Conservation (phyloP, 2,329 filamentous ascomycete species). For the Cladophialophora exuberans region DNA sequence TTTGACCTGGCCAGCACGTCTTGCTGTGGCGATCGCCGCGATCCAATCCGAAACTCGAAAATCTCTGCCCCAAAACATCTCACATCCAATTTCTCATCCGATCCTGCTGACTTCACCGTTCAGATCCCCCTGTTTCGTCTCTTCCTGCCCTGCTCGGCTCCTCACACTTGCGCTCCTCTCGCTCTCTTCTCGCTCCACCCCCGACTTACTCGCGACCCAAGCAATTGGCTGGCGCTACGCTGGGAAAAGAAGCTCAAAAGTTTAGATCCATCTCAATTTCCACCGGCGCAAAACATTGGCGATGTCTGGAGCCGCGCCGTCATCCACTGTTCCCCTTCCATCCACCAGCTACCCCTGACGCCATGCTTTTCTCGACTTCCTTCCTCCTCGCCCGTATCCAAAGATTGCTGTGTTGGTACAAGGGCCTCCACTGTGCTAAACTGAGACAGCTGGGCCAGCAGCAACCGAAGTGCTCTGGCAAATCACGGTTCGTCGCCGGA, state of each 20-base stretch:
- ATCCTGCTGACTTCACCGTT: conserved; percentile 8
- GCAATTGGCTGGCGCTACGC: conserved; percentile 10
- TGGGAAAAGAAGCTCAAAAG: conserved; percentile 10
- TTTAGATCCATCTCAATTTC: conserved; percentile 22
- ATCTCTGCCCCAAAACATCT: neutral
- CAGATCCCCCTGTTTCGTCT: conserved; percentile 3
- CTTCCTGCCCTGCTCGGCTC: conserved; percentile 3
- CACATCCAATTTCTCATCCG: neutral
- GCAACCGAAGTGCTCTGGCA: neutral
- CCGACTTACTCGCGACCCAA: conserved; percentile 9
- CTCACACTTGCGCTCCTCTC: conserved; percentile 10
- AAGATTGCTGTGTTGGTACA: conserved; percentile 18
- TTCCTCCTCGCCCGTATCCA: conserved; percentile 9
- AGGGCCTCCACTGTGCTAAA: conserved; percentile 21
- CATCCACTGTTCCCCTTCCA: conserved; percentile 10
- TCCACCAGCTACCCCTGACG: conserved; percentile 14
- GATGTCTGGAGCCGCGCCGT: conserved; percentile 5
- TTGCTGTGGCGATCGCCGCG: neutral
- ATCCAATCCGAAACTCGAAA: neutral
- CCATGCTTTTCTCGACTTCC: conserved; percentile 5
- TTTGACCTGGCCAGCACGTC: no score
- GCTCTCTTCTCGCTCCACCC: conserved; percentile 12
- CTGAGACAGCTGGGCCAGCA: conserved; percentile 16
- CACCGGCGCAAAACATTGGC: conserved; percentile 22
- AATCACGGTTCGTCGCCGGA: conserved; percentile 8